Evolutionary conservation across 371 early-diverging fungal species (phyloP), one percentile per base, ranked within the genome.

Genomic region (Cokeromyces recurvatus): DNA sequence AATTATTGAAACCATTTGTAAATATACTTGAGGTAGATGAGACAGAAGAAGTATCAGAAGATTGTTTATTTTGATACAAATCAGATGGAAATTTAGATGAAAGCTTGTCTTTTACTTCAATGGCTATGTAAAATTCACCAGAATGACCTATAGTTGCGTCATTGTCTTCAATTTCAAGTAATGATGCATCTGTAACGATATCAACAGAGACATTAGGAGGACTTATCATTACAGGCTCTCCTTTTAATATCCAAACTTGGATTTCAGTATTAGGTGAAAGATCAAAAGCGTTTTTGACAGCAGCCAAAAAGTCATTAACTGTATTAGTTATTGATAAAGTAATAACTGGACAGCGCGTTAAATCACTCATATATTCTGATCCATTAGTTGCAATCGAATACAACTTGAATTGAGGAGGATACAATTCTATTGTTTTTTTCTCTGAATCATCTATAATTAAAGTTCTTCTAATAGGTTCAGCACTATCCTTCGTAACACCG

Each of bases 11-110:
- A 12, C 52, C 61, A 42, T 48, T 52, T 8, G 48, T 53, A 34
- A 60, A 52, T 1, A 55, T 11, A 27, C 61, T 60, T 2, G 61
- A 60, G 9, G 51, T 44, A 0, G 61, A 55, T 1, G 61, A 48
- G 5, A 55, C 55, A 14, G 60, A 55, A n/a, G 55, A 51, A 7
- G 55, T 5, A n/a, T 53, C 55, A 9, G 35, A 34, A 4, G 38
- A 38, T 14, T 36, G 32, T 8, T 21, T 20, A 3, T 10, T n/a
- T 32, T 25, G 17, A 23, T n/a, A 20, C 3, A 5, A 1, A 10
- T 58, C 53, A 2, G 53, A 58, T 2, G 59, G 59, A 14, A 41
- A 58, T 25, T 29, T 29, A 1, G 11, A 29, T 5, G 40, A 19
- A n/a, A 17, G 21, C 4, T 12, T 39, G n/a, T 29, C 45, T 22